A percentile compares a stretch with the other conserved stretches of the same genome.
These are phyloP conservation scores for Leccinellum rugosiceps DNA, from an alignment of 768 basidiomycete genomes.

Conservation along the genomic window DNA sequence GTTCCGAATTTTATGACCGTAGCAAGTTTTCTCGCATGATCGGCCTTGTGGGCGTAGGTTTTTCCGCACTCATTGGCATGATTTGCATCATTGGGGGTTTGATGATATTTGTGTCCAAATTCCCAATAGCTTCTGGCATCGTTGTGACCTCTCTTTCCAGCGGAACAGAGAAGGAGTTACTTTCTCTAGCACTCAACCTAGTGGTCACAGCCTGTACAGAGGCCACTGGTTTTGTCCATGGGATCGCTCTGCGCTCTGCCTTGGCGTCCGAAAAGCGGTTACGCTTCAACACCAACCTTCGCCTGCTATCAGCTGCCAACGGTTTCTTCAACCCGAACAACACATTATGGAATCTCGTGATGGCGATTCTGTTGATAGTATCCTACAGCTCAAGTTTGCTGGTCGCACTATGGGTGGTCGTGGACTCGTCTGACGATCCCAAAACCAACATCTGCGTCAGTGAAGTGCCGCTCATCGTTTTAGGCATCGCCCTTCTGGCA, in stretches of 20 bases:
- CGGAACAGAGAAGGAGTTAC: constrained; percentile 15
- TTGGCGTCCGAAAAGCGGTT: constrained; percentile 25
- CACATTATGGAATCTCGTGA: constrained; percentile 17
- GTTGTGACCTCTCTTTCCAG: constrained; percentile 17
- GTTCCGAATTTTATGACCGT: constrained; percentile 28
- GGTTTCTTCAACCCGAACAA: constrained; percentile 24
- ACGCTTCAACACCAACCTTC: constrained; percentile 30
- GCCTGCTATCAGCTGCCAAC: constrained; percentile 24
- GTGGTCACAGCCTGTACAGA: constrained; percentile 29
- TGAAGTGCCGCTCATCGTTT: constrained; percentile 27
- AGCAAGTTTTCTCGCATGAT: constrained; percentile 22
- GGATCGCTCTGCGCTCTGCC: constrained; percentile 25
- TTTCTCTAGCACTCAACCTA: constrained; percentile 26
- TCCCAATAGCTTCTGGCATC: constrained; percentile 23
- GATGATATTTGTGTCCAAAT: constrained; percentile 22
- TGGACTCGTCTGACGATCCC: constrained; percentile 13
- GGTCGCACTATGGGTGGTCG: constrained; percentile 17
- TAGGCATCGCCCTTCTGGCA: constrained; percentile 23
- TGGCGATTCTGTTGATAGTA: constrained; percentile 29
- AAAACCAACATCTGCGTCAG: constrained; percentile 19
- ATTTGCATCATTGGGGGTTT: constrained; percentile 25
- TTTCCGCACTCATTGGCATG: constrained; percentile 20
- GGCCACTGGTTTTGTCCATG: constrained; percentile 29
- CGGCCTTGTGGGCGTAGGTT: constrained; percentile 25
- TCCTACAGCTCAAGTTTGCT: constrained; percentile 30